phyloP scores from a whole-genome alignment of 148 eudicot species.

The Fallopia convolvulus region DNA sequence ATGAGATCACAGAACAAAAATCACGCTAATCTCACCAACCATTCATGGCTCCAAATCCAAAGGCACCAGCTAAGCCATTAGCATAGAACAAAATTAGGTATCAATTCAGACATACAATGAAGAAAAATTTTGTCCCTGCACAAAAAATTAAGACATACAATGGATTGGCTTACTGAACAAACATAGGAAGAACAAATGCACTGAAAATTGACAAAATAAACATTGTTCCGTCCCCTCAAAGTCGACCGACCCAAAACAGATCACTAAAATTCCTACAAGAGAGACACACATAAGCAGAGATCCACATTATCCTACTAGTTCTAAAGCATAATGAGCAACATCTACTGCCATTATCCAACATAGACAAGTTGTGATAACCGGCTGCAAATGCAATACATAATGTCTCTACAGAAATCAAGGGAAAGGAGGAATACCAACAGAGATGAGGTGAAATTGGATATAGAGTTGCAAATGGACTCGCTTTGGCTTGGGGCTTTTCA shows the following conservation, averaged over 20 bases:
- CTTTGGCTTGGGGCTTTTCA: constrained; percentile 15
- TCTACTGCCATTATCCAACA: constrained; percentile 6
- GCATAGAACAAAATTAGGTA: not conserved
- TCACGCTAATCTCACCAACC: not conserved
- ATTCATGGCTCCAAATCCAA: not conserved
- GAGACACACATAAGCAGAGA: constrained; percentile 1
- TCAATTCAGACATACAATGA: not conserved
- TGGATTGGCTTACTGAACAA: not conserved
- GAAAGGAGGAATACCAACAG: constrained; percentile 7
- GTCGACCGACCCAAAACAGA: not conserved
- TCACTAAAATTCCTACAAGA: not conserved
- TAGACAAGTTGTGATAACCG: not conserved
- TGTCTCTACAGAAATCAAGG: constrained; percentile 2
- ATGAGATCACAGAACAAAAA: not conserved
- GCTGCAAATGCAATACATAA: not conserved
- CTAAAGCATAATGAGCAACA: constrained; percentile 4
- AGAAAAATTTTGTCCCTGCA: no score
- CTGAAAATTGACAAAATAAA: constrained; percentile 2
- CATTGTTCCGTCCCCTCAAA: not conserved
- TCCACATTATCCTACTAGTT: constrained; percentile 1
- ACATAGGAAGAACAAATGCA: not conserved
- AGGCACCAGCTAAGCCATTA: not conserved
- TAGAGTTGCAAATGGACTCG: constrained; percentile 4
- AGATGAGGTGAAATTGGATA: not conserved
- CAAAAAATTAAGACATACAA: no score